Percentiles rank a stretch among this genome's conserved stretches.
Conservation (phyloP, 495 filamentous ascomycete species). For the Podospora appendiculata region DNA sequence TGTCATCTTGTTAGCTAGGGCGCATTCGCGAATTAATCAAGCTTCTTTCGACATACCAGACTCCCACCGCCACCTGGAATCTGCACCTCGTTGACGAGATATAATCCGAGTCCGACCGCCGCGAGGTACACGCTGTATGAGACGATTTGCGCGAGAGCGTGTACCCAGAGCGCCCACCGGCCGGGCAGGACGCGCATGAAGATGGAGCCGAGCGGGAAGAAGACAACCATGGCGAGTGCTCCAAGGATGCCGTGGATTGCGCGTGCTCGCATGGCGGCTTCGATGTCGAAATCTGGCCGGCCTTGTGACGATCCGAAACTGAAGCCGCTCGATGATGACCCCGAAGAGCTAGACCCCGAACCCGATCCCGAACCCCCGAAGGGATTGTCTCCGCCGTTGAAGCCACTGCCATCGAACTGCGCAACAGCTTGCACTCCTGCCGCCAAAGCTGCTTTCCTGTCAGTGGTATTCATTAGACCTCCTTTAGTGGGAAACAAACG, state of each 20-base stretch:
- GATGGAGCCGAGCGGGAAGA: constrained; percentile 48
- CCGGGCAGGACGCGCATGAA: constrained; percentile 40
- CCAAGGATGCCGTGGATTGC: constrained; percentile 32
- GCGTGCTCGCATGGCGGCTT: constrained; percentile 9
- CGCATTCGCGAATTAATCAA: too few species aligned
- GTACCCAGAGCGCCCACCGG: constrained; percentile 28
- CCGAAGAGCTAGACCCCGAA: constrained; percentile 3
- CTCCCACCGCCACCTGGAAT: constrained; percentile 13
- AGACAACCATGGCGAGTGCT: constrained; percentile 34
- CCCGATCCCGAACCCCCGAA: not conserved
- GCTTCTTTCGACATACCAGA: constrained; percentile 15
- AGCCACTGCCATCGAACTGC: constrained; percentile 2
- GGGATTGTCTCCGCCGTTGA: not conserved
- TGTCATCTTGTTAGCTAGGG: not conserved
- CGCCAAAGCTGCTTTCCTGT: constrained; percentile 1
- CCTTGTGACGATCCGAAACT: constrained; percentile 5
- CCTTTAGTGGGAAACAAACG: too few species aligned
- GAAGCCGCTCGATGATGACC: not conserved
- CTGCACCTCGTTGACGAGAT: constrained; percentile 30
- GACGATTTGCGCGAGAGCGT: constrained; percentile 48
- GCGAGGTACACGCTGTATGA: constrained; percentile 41
- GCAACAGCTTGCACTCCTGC: not conserved
- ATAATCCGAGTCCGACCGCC: constrained; percentile 53
- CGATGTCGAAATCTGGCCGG: constrained; percentile 16
- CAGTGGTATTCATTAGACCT: too few species aligned